A percentile compares a stretch with the other conserved stretches of the same genome.
phyloP scores from a whole-genome alignment of 805 yeast genomes.

The Helenozyma baotianmanensis region DNA sequence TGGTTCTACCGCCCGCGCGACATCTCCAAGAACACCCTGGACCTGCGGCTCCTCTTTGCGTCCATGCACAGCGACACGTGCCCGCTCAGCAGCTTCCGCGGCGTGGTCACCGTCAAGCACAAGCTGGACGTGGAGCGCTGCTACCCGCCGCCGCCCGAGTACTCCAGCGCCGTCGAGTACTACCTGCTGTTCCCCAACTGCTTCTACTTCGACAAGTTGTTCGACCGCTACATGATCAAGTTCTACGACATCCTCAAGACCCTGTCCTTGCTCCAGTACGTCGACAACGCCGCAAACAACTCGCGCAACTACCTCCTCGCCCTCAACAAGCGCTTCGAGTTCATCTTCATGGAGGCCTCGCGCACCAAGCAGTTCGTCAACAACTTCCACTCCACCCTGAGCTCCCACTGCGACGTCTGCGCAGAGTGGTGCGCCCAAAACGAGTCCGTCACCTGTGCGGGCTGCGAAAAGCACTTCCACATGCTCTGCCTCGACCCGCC shows the following conservation, averaged over 20 bases:
- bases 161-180: slow-evolving; percentile 34
- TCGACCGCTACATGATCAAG: slow-evolving; percentile 79
- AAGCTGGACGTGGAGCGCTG: slow-evolving; percentile 56
- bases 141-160: slow-evolving; percentile 10
- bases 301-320: slow-evolving; percentile 61
- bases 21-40: slow-evolving; percentile 60
- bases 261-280: slow-evolving; percentile 35
- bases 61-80: slow-evolving; percentile 85
- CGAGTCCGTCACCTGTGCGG: slow-evolving; percentile 78
- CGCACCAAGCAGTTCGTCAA: slow-evolving; percentile 57
- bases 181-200: slow-evolving; percentile 58
- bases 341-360: slow-evolving; percentile 69
- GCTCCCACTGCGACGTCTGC: slow-evolving; percentile 63
- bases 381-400: slow-evolving; percentile 49
- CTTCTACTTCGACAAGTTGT: slow-evolving; percentile 82
- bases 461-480: slow-evolving; percentile 67
- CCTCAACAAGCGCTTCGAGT: slow-evolving; percentile 62
- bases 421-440: slow-evolving; percentile 76
- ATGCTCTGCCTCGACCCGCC: slow-evolving; percentile 87
- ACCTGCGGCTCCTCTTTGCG: slow-evolving; percentile 74
- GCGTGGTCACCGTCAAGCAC: slow-evolving; percentile 67
- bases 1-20: slow-evolving; percentile 92
- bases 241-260: slow-evolving; percentile 77
- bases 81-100: slow-evolving; percentile 71
- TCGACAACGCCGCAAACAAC: slow-evolving; percentile 37